These are phyloP conservation scores for Parasitella parasitica DNA, from an alignment of 371 early-diverging fungal species.

Conservation along the genomic window DNA sequence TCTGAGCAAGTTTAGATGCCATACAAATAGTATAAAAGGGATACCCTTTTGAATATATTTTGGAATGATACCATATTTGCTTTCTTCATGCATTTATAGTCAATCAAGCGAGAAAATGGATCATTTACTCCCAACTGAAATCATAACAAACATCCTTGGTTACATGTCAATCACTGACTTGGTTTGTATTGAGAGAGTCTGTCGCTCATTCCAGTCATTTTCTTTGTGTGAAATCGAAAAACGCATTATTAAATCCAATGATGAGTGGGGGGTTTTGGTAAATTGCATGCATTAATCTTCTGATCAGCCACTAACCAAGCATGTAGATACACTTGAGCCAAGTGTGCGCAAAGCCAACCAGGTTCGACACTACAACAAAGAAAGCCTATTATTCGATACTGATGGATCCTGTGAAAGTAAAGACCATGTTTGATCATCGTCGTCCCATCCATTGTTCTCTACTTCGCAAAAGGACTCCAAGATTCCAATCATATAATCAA, in stretches of 20 bases:
- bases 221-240: conserved; percentile 40
- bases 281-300: no score
- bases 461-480: conserved; percentile 12
- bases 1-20: not conserved
- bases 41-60: not conserved
- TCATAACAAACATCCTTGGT: conserved; percentile 32
- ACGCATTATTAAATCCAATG: conserved; percentile 23
- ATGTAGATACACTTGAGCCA: conserved; percentile 41
- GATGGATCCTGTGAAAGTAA: conserved; percentile 46
- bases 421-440: conserved; percentile 47
- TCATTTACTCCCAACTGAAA: conserved; percentile 38
- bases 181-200: conserved; percentile 40
- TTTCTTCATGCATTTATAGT: not conserved
- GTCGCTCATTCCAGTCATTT: conserved; percentile 34
- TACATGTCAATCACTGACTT: conserved; percentile 43
- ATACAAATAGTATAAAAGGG: conserved; percentile 6
- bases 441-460: conserved; percentile 44
- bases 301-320: no score
- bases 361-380: conserved; percentile 37
- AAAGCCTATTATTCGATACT: conserved; percentile 33
- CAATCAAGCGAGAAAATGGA: conserved; percentile 9
- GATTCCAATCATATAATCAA: conserved; percentile 13
- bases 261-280: conserved; percentile 45
- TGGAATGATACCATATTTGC: not conserved
- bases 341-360: conserved; percentile 32